Percentiles rank a stretch among this genome's conserved stretches.
phyloP scores from a whole-genome alignment of 1,284 basidiomycete species.

The Athelia psychrophila region DNA sequence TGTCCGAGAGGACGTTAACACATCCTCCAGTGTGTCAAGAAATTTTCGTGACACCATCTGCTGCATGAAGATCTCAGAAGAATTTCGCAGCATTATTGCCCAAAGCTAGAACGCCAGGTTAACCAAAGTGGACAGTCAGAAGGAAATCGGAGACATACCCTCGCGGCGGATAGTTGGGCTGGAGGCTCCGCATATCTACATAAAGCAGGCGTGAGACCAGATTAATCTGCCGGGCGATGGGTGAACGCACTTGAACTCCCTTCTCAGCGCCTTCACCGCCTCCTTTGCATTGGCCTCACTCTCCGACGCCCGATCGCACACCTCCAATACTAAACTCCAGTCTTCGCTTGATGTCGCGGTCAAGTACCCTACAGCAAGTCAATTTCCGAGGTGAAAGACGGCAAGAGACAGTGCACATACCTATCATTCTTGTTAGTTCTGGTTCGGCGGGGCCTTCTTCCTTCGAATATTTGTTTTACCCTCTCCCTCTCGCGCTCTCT shows the following conservation, averaged over 20 bases:
- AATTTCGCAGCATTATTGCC: conserved; percentile 81
- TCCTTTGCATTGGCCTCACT: conserved; percentile 71
- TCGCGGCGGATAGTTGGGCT: conserved; percentile 68
- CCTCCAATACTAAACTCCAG: conserved; percentile 73
- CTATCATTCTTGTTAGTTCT: conserved; percentile 65
- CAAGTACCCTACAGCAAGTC: conserved; percentile 50
- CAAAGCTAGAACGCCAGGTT: conserved; percentile 49
- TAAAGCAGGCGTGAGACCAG: background rate
- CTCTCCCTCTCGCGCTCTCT: conserved; percentile 28
- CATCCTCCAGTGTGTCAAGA: conserved; percentile 68
- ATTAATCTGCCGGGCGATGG: background rate
- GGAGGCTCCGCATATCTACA: conserved; percentile 65
- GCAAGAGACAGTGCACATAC: conserved; percentile 30
- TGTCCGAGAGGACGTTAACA: conserved; percentile 55
- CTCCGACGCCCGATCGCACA: conserved; percentile 70
- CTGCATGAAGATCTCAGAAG: conserved; percentile 57
- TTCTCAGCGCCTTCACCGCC: conserved; percentile 65
- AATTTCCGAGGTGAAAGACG: conserved; percentile 6
- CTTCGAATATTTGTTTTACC: conserved; percentile 24
- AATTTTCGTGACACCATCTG: conserved; percentile 77
- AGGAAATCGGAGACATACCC: conserved; percentile 40
- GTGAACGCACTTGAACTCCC: conserved; percentile 69
- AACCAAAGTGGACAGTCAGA: conserved; percentile 5
- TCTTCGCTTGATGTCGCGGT: conserved; percentile 76
- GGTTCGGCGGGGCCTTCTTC: conserved; percentile 42